Base-by-base conservation (phyloP, 768 basidiomycete genomes). In the Naganishia friedmannii region DNA sequence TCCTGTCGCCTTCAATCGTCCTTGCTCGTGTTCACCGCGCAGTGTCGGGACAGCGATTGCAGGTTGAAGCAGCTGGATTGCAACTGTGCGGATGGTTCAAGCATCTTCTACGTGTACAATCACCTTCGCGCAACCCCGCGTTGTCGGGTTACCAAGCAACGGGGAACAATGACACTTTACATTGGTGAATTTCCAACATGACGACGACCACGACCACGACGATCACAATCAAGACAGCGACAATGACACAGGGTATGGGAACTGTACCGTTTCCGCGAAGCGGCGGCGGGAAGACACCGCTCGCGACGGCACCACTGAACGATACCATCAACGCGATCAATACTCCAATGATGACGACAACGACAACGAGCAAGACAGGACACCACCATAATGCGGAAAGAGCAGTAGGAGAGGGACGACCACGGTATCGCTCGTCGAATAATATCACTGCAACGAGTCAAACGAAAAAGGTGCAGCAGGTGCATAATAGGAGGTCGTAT, bases 51-150 rank as follows among this genome's bases (percentile, higher is more conserved):
- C n/a, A n/a, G n/a, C n/a, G n/a, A n/a, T n/a, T n/a, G n/a, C n/a
- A n/a, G n/a, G n/a, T n/a, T n/a, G n/a, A n/a, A n/a, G n/a, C n/a
- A n/a, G n/a, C n/a, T n/a, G n/a, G n/a, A n/a, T n/a, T n/a, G n/a
- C n/a, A n/a, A n/a, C n/a, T n/a, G n/a, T n/a, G 15, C 42, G 15
- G 15, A 63, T 63, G 60, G 60, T 63, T 45, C 37, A 63, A 26
- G 39, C 39, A 63, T 45, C 42, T 63, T 63, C 60, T 63, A 63
- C 39, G 4, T 37, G n/a, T n/a, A 32, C 32, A 34, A 55, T 55
- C 53, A 9, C 28, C n/a, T 7, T 13, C n/a, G 13, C 53, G 21
- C 28, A 28, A 8, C 19, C 12, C 2, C 10, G 3, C 56, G 21
- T 28, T 15, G 15, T 37, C 34, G 34, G 9, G n/a, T n/a, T 32